phyloP scores from a whole-genome alignment of 768 basidiomycete species.

The Exidia glandulosa region DNA sequence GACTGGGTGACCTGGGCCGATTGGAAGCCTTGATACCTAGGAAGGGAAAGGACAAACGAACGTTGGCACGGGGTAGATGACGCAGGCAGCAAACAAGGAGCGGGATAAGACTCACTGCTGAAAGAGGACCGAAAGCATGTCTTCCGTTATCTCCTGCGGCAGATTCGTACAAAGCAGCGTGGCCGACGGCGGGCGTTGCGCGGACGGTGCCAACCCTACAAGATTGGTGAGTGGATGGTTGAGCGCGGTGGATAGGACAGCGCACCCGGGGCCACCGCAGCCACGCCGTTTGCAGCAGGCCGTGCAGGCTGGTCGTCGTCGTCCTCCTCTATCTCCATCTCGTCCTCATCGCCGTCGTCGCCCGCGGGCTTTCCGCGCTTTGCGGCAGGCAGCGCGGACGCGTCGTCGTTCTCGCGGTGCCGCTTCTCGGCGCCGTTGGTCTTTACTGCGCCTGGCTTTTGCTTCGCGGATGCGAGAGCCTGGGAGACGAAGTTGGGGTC shows the following conservation, averaged over 20 bases:
- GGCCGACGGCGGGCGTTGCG: conserved; percentile 20
- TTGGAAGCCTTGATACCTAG: conserved; percentile 77
- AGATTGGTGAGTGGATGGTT: neutral
- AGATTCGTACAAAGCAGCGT: conserved; percentile 74
- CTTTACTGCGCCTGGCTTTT: conserved; percentile 16
- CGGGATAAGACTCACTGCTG: conserved; percentile 77
- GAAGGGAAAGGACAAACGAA: conserved; percentile 1
- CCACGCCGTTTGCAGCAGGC: conserved; percentile 27
- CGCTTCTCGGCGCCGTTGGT: conserved; percentile 43
- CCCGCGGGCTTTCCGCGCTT: conserved; percentile 65
- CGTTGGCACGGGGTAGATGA: neutral
- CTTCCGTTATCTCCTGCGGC: conserved; percentile 82
- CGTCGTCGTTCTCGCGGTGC: conserved; percentile 48
- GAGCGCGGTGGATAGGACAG: neutral
- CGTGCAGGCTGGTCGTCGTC: conserved; percentile 26
- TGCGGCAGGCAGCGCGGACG: conserved; percentile 38
- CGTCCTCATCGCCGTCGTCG: conserved; percentile 61
- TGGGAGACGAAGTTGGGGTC: conserved; percentile 77
- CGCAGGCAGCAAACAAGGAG: too few relatives aligned
- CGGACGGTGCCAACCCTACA: conserved; percentile 36
- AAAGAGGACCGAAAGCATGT: conserved; percentile 78
- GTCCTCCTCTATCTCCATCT: conserved; percentile 94
- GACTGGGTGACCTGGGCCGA: conserved; percentile 59
- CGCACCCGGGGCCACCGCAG: neutral
- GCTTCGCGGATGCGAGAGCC: conserved; percentile 47